A percentile compares a stretch with the other conserved stretches of the same genome.
Evolutionary conservation across 495 filamentous ascomycete genomes (phyloP).

Genomic region (Tirmania nivea): DNA sequence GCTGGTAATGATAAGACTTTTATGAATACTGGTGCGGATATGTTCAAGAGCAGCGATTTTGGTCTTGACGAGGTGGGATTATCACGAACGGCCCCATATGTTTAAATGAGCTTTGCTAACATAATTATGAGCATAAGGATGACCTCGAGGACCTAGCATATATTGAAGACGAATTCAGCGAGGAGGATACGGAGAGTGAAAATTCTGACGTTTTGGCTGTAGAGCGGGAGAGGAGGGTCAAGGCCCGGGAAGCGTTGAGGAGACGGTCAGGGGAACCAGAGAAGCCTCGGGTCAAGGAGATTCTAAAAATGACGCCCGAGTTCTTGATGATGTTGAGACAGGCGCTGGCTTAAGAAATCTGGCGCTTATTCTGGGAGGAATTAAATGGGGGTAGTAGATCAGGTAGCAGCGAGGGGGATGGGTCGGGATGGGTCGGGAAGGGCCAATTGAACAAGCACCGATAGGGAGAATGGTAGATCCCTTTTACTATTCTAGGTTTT

Average conservation of each 20-base stretch:
- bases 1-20: conserved; percentile 43
- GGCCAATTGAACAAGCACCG: too few relatives aligned
- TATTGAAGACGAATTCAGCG: conserved; percentile 43
- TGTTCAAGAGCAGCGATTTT: conserved; percentile 61
- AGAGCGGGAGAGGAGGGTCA: conserved; percentile 53
- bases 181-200: conserved; percentile 54
- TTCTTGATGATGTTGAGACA: conserved; percentile 70
- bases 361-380: too few relatives aligned
- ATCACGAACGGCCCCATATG: too few relatives aligned
- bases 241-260: conserved; percentile 55
- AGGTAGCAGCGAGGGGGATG: too few relatives aligned
- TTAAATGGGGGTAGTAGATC: too few relatives aligned
- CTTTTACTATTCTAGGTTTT: too few relatives aligned
- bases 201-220: conserved; percentile 66
- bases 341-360: conserved; percentile 40
- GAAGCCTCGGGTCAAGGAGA: conserved; percentile 62
- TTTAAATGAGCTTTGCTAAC: too few relatives aligned
- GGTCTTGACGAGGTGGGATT: conserved; percentile 53
- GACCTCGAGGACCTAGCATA: conserved; percentile 67
- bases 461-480: too few relatives aligned
- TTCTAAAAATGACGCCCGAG: conserved; percentile 50
- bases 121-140: conserved; percentile 18
- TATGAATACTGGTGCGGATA: conserved; percentile 22
- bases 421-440: too few relatives aligned
- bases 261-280: conserved; percentile 70